phyloP scores from a whole-genome alignment of 768 basidiomycete genomes.

The Russula abietina region DNA sequence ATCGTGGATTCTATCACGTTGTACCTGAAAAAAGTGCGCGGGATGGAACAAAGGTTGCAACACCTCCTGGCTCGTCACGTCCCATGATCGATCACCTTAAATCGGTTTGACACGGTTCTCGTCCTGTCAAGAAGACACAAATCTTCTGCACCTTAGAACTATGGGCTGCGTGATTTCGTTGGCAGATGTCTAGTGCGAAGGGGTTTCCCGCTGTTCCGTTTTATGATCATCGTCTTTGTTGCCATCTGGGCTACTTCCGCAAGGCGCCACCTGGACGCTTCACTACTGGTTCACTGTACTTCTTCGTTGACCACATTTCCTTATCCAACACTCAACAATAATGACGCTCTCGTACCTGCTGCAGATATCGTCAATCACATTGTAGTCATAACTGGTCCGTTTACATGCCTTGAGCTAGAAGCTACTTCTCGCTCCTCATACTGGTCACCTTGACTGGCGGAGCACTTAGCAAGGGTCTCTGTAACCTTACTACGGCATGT shows the following conservation, averaged over 20 bases:
- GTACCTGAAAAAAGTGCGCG: conserved; percentile 16
- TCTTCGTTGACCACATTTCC: background rate
- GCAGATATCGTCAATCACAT: background rate
- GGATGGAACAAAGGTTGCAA: conserved; percentile 8
- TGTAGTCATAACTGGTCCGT: background rate
- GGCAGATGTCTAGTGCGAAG: background rate
- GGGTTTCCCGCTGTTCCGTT: background rate
- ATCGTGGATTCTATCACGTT: conserved; percentile 10
- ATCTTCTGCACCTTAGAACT: too few relatives aligned
- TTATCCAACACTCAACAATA: background rate
- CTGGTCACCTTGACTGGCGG: background rate
- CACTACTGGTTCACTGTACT: background rate
- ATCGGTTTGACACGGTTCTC: background rate
- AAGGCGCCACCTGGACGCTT: background rate
- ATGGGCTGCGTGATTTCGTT: background rate
- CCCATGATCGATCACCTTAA: conserved; percentile 1
- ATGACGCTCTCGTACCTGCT: background rate
- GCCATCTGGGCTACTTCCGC: background rate
- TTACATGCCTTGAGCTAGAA: background rate
- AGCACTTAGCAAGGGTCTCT: background rate
- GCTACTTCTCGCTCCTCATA: background rate
- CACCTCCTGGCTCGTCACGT: conserved; percentile 2
- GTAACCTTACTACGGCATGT: background rate
- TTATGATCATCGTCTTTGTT: background rate
- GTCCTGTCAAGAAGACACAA: background rate